A percentile compares a stretch with the other conserved stretches of the same genome.
Evolutionary conservation across 208 protist species (phyloP).

Genomic region (Trypanosoma melophagium): DNA sequence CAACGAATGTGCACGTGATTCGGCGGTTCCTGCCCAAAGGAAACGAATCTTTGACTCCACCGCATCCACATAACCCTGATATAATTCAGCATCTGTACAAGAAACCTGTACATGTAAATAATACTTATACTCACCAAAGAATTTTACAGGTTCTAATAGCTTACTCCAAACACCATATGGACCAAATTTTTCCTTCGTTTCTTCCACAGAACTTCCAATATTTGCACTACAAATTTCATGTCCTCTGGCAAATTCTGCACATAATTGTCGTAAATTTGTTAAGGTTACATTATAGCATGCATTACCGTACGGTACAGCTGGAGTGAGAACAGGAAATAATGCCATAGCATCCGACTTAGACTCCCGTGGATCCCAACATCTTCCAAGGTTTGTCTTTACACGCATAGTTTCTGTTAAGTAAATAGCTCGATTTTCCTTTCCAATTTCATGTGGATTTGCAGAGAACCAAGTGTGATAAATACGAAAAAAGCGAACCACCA

Average conservation of each 20-base stretch:
- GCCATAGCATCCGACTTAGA: conserved; percentile 90
- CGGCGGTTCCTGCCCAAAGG: conserved; percentile 77
- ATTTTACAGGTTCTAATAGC: conserved; percentile 72
- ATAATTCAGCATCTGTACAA: conserved; percentile 72
- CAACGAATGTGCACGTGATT: conserved; percentile 68
- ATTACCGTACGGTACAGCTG: conserved; percentile 97
- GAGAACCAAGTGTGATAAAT: conserved; percentile 92
- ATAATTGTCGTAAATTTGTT: conserved; percentile 94
- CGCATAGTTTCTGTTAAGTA: conserved; percentile 85
- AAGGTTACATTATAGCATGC: conserved; percentile 96
- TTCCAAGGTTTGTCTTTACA: conserved; percentile 65
- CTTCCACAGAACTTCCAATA: conserved; percentile 46
- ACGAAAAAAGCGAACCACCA: conserved; percentile 95
- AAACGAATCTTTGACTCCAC: conserved; percentile 88
- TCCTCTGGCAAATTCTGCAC: conserved; percentile 93
- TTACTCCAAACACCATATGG: conserved; percentile 77
- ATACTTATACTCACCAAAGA: conserved; percentile 83
- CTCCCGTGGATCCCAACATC: conserved; percentile 82
- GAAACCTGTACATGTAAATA: conserved; percentile 83
- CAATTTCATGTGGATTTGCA: conserved; percentile 81
- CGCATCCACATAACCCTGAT: conserved; percentile 82
- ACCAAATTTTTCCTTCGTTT: conserved; percentile 56
- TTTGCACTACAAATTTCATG: conserved; percentile 64
- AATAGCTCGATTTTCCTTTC: conserved; percentile 84
- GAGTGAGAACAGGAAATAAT: conserved; percentile 98